Percentiles rank a stretch among this genome's conserved stretches.
These are phyloP conservation scores for Penicillium macrosclerotiorum DNA, from an alignment of 495 filamentous ascomycete genomes.

Conservation along the genomic window DNA sequence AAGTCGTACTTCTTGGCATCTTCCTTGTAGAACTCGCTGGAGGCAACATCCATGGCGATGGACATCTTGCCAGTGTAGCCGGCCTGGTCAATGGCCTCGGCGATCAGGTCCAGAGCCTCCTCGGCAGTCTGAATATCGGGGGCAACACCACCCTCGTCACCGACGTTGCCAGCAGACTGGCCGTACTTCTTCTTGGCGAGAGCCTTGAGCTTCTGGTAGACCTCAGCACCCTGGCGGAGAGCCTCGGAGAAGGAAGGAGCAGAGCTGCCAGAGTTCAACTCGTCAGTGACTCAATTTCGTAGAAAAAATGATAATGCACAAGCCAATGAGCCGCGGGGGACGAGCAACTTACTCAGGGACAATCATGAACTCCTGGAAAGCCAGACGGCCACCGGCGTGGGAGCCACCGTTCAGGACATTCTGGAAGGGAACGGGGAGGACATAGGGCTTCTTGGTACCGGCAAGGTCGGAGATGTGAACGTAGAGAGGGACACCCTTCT, in stretches of 20 bases:
- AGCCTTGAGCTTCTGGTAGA: slow-evolving; percentile 96
- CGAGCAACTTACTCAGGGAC: slow-evolving; percentile 71
- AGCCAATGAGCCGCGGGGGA: not conserved
- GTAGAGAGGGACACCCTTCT: slow-evolving; percentile 98
- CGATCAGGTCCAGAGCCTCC: slow-evolving; percentile 97
- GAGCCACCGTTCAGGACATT: slow-evolving; percentile 99
- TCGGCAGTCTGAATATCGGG: slow-evolving; percentile 96
- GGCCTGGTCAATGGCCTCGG: slow-evolving; percentile 86
- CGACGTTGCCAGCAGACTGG: slow-evolving; percentile 95
- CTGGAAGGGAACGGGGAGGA: slow-evolving; percentile 98
- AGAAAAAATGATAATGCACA: not conserved
- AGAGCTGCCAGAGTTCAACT: slow-evolving; percentile 30
- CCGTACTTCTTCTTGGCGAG: slow-evolving; percentile 99
- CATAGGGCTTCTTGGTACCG: slow-evolving; percentile 99
- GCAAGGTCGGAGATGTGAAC: slow-evolving; percentile 98
- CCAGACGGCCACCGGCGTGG: slow-evolving; percentile 96
- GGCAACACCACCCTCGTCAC: slow-evolving; percentile 99
- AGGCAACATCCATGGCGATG: slow-evolving; percentile 99
- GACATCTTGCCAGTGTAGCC: slow-evolving; percentile 94
- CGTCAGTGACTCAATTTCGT: not conserved
- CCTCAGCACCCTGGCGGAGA: slow-evolving; percentile 91
- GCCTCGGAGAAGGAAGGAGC: slow-evolving; percentile 91
- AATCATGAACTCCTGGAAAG: slow-evolving; percentile 99
- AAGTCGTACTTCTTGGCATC: slow-evolving; percentile 99
- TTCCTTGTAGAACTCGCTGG: slow-evolving; percentile 98